Conservation (phyloP, 2,329 filamentous ascomycete genomes). For the Cladosporium sp. region DNA sequence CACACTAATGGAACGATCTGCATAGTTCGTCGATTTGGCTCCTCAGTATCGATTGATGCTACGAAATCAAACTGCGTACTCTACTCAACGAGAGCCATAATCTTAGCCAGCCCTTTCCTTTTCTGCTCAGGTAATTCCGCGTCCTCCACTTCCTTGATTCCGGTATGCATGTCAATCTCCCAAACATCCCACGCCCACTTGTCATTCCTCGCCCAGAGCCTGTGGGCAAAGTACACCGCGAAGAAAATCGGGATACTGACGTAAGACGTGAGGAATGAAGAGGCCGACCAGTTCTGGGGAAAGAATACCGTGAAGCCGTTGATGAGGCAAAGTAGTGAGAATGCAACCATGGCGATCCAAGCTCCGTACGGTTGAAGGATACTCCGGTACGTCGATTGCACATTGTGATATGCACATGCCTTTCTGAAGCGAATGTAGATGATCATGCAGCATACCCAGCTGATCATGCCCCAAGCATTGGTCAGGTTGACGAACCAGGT, state of each 20-base stretch:
- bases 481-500: constrained; percentile 68
- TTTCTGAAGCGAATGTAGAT: constrained; percentile 66
- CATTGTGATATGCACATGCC: constrained; percentile 50
- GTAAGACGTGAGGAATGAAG: constrained; percentile 62
- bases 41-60: no score
- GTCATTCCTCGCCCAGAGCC: constrained; percentile 43
- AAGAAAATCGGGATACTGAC: constrained; percentile 61
- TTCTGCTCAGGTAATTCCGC: background rate
- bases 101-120: background rate
- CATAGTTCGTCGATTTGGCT: no score
- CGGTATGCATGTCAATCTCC: constrained; percentile 51
- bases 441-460: constrained; percentile 63
- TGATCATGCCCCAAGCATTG: constrained; percentile 70
- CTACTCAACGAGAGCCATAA: background rate
- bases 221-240: constrained; percentile 50
- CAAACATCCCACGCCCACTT: constrained; percentile 47
- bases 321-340: constrained; percentile 60
- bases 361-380: constrained; percentile 56
- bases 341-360: constrained; percentile 54
- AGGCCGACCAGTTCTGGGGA: constrained; percentile 57
- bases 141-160: constrained; percentile 25
- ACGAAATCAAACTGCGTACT: no score
- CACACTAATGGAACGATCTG: no score
- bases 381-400: constrained; percentile 26
- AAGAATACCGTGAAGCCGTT: constrained; percentile 75